Conservation (phyloP, 2,329 filamentous ascomycete genomes). For the Exophiala phaeomuriformis region DNA sequence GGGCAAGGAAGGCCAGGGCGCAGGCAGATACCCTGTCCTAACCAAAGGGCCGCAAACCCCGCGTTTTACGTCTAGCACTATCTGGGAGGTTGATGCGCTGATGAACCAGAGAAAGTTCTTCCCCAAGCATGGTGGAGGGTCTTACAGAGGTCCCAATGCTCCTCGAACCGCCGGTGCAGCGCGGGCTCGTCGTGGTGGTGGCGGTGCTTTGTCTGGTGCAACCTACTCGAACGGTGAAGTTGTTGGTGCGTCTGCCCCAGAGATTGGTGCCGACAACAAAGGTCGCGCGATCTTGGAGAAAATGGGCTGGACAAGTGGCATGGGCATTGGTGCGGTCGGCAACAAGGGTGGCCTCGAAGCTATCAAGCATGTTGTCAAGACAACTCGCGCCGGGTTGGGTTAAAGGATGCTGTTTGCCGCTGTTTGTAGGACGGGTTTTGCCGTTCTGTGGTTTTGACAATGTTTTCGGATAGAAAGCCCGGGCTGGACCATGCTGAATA, state of each 20-base stretch:
- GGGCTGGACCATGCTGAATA: too few relatives aligned
- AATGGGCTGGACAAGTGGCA: conserved; percentile 92
- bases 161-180: conserved; percentile 23
- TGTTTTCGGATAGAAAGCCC: too few relatives aligned
- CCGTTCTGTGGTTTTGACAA: too few relatives aligned
- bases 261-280: conserved; percentile 73
- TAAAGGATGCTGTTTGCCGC: conserved; percentile 27
- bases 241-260: conserved; percentile 76
- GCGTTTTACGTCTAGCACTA: conserved; percentile 51
- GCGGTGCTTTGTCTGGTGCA: conserved; percentile 41
- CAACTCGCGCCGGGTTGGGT: conserved; percentile 73
- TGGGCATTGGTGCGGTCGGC: conserved; percentile 68
- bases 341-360: conserved; percentile 87
- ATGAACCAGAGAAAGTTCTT: conserved; percentile 26
- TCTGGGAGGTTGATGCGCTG: conserved; percentile 39
- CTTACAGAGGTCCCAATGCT: conserved; percentile 6
- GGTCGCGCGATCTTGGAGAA: conserved; percentile 86
- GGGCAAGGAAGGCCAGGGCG: conserved; percentile 64
- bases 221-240: conserved; percentile 76
- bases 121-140: conserved; percentile 14
- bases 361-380: conserved; percentile 80
- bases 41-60: conserved; percentile 65
- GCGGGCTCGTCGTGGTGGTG: conserved; percentile 30
- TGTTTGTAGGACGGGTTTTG: too few relatives aligned
- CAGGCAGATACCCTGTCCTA: conserved; percentile 66